Conservation (phyloP, 257 asterid species). For the Plantago major region DNA sequence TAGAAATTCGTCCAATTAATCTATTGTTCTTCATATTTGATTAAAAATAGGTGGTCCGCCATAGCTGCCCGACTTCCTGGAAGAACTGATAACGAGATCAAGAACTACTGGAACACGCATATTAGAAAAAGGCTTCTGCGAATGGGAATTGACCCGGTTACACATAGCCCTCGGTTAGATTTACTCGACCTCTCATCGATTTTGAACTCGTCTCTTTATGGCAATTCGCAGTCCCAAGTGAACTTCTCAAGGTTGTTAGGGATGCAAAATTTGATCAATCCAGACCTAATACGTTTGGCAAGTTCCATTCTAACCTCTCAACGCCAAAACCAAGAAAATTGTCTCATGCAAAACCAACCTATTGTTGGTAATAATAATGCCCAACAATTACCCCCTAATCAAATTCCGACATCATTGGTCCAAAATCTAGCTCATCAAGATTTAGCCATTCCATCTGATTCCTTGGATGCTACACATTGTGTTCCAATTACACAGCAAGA, state of each 20-base stretch:
- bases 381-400: slow-evolving; percentile 20
- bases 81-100: slow-evolving; percentile 61
- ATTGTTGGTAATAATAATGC: not conserved
- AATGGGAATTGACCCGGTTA: slow-evolving; percentile 65
- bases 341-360: slow-evolving; percentile 20
- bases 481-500: not conserved
- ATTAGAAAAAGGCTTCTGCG: slow-evolving; percentile 54
- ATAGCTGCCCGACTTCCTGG: slow-evolving; percentile 67
- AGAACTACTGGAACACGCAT: slow-evolving; percentile 65
- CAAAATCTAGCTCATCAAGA: slow-evolving; percentile 34
- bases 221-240: slow-evolving; percentile 29
- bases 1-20: not conserved
- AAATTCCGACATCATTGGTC: slow-evolving; percentile 20
- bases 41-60: slow-evolving; percentile 68
- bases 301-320: slow-evolving; percentile 36
- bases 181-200: slow-evolving; percentile 45
- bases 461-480: slow-evolving; percentile 2
- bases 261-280: slow-evolving; percentile 32
- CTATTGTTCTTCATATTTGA: not conserved
- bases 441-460: not conserved
- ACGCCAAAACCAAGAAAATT: slow-evolving; percentile 20
- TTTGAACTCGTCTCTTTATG: slow-evolving; percentile 29
- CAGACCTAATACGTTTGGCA: slow-evolving; percentile 42
- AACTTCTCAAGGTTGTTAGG: slow-evolving; percentile 47
- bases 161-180: slow-evolving; percentile 55